Evolutionary conservation across 768 basidiomycete species (phyloP), one percentile per base, ranked within the genome.

Genomic region (Lactarius pseudohatsudake): DNA sequence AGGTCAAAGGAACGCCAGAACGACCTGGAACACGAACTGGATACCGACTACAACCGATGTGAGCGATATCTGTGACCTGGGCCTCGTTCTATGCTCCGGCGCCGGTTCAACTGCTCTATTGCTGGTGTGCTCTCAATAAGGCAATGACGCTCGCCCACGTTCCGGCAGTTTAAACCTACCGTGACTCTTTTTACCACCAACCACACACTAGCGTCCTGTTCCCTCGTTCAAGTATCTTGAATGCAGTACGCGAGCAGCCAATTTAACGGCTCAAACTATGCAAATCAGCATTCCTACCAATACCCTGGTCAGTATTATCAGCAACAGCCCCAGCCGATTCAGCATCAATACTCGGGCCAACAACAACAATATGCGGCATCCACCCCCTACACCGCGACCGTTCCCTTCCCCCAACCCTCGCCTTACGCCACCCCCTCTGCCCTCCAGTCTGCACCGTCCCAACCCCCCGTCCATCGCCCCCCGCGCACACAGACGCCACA

Each of bases 401-500:
- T 67, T 4, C 68, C 68, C 1, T 69, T 69, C 41, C 68, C 68
- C 0, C 66, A 63, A 20, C 66, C 66, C 16, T 69, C 68, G 7
- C 65, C 68, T 4, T 59, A 62, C 18, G 1, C 55, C 22, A 62
- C 62, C 4, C 59, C 69, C 10, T 9, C 61, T 8, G 40, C 45
- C 26, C 59, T 70, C 22, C 69, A 69, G n/a, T 11, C 57, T 7
- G 55, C 41, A 10, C 41, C 58, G 1, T 30, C 68, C 3, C 70
- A 69, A 30, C 61, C 64, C 3, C 47, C 57, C 0, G 13, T 5
- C 32, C 66, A n/a, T 60, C 66, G 59, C 32, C 60, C 62, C 28
- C 26, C 61, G 57, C 69, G 69, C 18, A 40, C 64, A 28, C 67
- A 70, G 18, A 66, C 72, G 4, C 72, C 76, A n/a, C 77, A 76